Conservation (phyloP, 176 grass and related monocot genomes). For the sorghum (Sorghum bicolor) region Sorghum_bicolor_NCBIv3 NC_012870.2:6118001-6118500, state of each 20-base stretch:
- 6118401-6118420: slow-evolving; percentile 78
- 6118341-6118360: slow-evolving; percentile 95
- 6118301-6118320: slow-evolving; percentile 84
- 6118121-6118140: background rate
- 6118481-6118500: background rate
- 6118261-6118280: too few species aligned
- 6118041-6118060: slow-evolving; percentile 4
- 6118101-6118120: background rate
- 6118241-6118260: background rate
- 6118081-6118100: background rate
- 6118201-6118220: slow-evolving; percentile 11
- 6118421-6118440: slow-evolving; percentile 54
- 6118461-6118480: slow-evolving; percentile 10
- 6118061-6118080: slow-evolving; percentile 11
- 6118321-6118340: slow-evolving; percentile 88
- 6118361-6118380: slow-evolving; percentile 61
- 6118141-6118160: background rate
- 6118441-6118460: slow-evolving; percentile 49
- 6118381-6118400: slow-evolving; percentile 59
- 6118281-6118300: slow-evolving; percentile 73
- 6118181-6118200: background rate
- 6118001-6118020: background rate
- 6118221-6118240: background rate
- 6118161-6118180: background rate
- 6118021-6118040: background rate